These are phyloP conservation scores for Penicillium sp. DNA, from an alignment of 2,329 filamentous ascomycete genomes.

Conservation along the genomic window DNA sequence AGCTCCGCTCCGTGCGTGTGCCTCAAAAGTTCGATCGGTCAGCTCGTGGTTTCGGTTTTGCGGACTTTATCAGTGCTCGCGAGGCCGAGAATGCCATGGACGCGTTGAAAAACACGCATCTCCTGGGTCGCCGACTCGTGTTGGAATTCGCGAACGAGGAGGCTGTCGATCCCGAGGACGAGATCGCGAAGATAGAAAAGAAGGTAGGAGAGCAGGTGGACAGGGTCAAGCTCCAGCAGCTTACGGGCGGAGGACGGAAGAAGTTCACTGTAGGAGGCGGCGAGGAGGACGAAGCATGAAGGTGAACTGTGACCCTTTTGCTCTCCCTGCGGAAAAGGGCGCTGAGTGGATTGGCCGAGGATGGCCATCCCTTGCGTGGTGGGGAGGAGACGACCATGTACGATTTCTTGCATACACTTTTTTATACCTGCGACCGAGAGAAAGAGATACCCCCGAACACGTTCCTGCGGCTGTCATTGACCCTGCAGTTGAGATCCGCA, in stretches of 20 bases:
- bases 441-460: conserved; percentile 37
- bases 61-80: conserved; percentile 86
- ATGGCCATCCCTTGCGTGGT: conserved; percentile 39
- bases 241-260: conserved; percentile 77
- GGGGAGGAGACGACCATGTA: conserved; percentile 27
- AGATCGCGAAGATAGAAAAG: conserved; percentile 95
- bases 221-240: conserved; percentile 85
- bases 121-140: conserved; percentile 85
- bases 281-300: conserved; percentile 62
- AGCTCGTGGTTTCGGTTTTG: conserved; percentile 93
- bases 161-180: conserved; percentile 86
- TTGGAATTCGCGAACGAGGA: conserved; percentile 91
- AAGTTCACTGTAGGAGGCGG: conserved; percentile 80
- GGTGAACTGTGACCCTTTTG: conserved; percentile 22
- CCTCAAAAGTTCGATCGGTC: conserved; percentile 92
- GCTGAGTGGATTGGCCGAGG: conserved; percentile 22
- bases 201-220: conserved; percentile 90
- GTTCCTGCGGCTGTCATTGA: conserved; percentile 38
- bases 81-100: conserved; percentile 92
- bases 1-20: conserved; percentile 87
- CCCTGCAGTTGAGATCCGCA: conserved; percentile 25
- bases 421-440: conserved; percentile 19
- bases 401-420: conserved; percentile 30
- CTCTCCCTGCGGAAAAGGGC: conserved; percentile 37
- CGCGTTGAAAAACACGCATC: conserved; percentile 86